Conservation (phyloP, 2,329 filamentous ascomycete genomes). For the Stagonosporopsis chrysanthemi region DNA sequence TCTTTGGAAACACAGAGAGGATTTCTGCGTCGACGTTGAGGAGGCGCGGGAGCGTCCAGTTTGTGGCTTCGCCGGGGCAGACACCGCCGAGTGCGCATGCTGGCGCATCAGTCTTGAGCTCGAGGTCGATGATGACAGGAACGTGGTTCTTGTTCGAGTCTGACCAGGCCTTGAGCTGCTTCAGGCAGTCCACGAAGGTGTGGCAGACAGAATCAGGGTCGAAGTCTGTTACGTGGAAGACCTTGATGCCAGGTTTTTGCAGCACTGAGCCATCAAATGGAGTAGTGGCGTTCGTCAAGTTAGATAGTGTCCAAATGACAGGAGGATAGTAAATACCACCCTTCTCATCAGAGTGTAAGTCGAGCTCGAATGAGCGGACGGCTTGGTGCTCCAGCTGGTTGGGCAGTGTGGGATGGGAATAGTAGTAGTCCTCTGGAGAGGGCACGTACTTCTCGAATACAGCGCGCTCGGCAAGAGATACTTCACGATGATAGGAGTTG, state of each 20-base stretch:
- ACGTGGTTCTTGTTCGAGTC: conserved; percentile 54
- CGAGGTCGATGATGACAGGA: conserved; percentile 59
- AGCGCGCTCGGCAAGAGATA: conserved; percentile 52
- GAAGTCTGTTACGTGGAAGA: conserved; percentile 60
- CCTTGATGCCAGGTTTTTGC: conserved; percentile 56
- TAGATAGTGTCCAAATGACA: conserved; percentile 52
- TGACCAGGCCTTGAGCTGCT: conserved; percentile 55
- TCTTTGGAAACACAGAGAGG: conserved; percentile 51
- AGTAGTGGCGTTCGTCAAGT: conserved; percentile 50
- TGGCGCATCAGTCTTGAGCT: conserved; percentile 56
- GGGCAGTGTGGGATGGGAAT: conserved; percentile 56
- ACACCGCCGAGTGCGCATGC: conserved; percentile 45
- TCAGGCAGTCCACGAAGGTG: conserved; percentile 56
- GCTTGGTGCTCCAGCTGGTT: conserved; percentile 57
- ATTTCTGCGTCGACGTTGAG: conserved; percentile 59
- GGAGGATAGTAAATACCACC: conserved; percentile 59
- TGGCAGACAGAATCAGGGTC: conserved; percentile 58
- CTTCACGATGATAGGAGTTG: conserved; percentile 61
- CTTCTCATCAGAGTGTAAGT: conserved; percentile 58
- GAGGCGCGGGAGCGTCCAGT: conserved; percentile 55
- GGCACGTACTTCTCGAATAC: conserved; percentile 52
- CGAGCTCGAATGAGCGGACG: conserved; percentile 59
- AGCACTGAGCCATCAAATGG: conserved; percentile 52
- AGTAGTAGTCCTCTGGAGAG: conserved; percentile 55
- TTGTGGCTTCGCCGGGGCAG: conserved; percentile 51